phyloP scores from a whole-genome alignment of 2,329 filamentous ascomycete species.

The Cytospora chrysosperma region DNA sequence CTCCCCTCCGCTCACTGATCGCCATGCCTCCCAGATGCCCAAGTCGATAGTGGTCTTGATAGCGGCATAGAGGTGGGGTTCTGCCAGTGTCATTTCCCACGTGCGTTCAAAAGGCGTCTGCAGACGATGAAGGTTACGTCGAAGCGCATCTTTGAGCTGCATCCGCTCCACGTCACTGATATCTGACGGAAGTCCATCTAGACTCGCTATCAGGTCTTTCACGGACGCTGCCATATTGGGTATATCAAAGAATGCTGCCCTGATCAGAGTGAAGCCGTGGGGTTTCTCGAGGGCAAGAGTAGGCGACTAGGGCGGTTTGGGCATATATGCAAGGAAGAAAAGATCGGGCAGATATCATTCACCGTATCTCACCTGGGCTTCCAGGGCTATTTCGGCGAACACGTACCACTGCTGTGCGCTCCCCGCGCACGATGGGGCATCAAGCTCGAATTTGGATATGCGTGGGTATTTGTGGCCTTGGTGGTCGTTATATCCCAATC shows the following conservation, averaged over 20 bases:
- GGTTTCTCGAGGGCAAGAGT: not conserved
- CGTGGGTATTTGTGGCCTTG: not conserved
- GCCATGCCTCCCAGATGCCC: slow-evolving; percentile 35
- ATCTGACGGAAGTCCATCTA: not conserved
- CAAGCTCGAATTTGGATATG: not conserved
- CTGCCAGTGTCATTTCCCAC: slow-evolving; percentile 34
- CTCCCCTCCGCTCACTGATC: slow-evolving; percentile 30
- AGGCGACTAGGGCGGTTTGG: not conserved
- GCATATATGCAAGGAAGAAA: not conserved
- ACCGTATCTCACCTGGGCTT: not conserved
- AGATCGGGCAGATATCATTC: not conserved
- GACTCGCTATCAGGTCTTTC: not conserved
- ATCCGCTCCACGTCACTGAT: not conserved
- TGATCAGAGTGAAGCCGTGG: not conserved
- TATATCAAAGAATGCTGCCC: not conserved
- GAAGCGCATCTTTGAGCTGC: not conserved
- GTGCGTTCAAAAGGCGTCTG: slow-evolving; percentile 35
- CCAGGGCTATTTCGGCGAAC: no score
- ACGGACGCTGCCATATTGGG: not conserved
- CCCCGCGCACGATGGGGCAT: not conserved
- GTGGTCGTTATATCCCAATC: not conserved
- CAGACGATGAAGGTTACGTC: slow-evolving; percentile 16
- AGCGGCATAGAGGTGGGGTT: slow-evolving; percentile 33
- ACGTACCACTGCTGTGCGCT: not conserved
- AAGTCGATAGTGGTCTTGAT: slow-evolving; percentile 34